These are phyloP conservation scores for Salicornia ramosissima DNA, from an alignment of 148 eudicot species.

Conservation along the genomic window DNA sequence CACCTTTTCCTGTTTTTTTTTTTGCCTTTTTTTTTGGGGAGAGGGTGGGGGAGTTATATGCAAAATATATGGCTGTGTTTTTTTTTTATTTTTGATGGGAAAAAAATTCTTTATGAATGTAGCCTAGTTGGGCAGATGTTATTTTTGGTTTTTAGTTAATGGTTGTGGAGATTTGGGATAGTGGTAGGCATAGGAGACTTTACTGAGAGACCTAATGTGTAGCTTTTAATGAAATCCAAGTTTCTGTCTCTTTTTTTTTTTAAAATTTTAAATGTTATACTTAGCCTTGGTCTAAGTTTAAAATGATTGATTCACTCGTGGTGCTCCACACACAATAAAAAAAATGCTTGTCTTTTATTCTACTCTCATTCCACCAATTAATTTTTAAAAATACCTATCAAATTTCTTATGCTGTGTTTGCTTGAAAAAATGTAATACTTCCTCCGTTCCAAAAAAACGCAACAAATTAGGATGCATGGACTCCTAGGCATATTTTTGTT, in stretches of 20 bases:
- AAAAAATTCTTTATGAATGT: not conserved
- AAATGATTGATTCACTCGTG: no score
- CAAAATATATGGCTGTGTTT: constrained; percentile 7
- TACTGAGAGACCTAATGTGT: constrained; percentile 20
- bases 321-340: no score
- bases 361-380: no score
- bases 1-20: not conserved
- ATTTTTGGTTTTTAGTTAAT: constrained; percentile 12
- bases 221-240: constrained; percentile 9
- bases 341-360: no score
- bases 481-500: no score
- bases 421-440: no score
- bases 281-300: no score
- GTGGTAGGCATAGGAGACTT: constrained; percentile 13
- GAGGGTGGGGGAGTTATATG: constrained; percentile 6
- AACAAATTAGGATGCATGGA: no score
- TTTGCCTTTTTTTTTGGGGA: not conserved
- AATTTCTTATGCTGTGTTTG: no score
- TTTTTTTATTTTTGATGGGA: not conserved
- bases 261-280: no score
- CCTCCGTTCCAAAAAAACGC: no score
- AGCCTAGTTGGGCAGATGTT: constrained; percentile 10
- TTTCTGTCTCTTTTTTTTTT: not conserved
- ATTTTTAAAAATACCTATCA: no score
- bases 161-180: constrained; percentile 7